Evolutionary conservation across 2,329 filamentous ascomycete genomes (phyloP), one percentile per base, ranked within the genome.

Genomic region (Didymella glomerata): DNA sequence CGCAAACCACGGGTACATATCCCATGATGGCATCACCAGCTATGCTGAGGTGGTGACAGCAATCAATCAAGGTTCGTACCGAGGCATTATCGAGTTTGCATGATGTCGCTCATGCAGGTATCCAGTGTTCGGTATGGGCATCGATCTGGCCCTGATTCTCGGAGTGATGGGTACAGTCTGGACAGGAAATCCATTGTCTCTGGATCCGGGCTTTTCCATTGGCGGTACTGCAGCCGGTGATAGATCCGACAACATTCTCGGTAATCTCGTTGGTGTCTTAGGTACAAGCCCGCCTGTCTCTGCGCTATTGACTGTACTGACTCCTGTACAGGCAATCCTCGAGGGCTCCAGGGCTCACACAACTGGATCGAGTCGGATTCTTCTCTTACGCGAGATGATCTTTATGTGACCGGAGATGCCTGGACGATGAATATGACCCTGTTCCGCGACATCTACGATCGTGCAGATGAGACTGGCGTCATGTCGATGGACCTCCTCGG

Each of bases 201-300:
- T 83, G 1, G 75, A 78, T 41, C 82, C 78, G 1, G 78, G 81
- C 3, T 85, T 83, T 70, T 85, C 83, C 1, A 85, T 85, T 40
- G 83, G 83, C 11, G 68, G 64, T 3, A 48, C 54, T 14, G 46
- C 36, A 3, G n/a, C 51, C 5, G 71, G 76, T 48, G 76, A 79
- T 58, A 73, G 73, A 27, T 18, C 42, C 1, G 57, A 58, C 25
- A 80, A 81, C 50, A 60, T 80, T 11, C 76, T 80, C 63, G 80
- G 80, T 27, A 77, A 83, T 48, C 64, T 83, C 0, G 60, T 78
- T 75, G 59, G 78, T 62, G 63, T 81, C 75, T 76, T 66, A 67
- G 78, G 54, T 81, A 77, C 46, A 77, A 3, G n/a, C 22, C 32
- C 14, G 32, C 32, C 2, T 36, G 16, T 8, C 32, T n/a, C 14